Evolutionary conservation across 1,284 basidiomycete species (phyloP).

Genomic region (Cryptococcus sp.): DNA sequence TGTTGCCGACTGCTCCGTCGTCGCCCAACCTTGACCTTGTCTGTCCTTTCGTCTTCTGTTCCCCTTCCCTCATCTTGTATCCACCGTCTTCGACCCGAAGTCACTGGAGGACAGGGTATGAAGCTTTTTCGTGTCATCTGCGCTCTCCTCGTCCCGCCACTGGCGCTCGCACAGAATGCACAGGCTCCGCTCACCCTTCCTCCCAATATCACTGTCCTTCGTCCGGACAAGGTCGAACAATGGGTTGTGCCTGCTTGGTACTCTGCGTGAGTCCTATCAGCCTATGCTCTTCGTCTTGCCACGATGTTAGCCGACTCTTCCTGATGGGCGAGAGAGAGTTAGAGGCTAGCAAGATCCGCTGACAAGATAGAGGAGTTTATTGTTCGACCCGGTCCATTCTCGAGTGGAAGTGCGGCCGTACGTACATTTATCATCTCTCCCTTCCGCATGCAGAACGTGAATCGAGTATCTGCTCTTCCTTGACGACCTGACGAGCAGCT

Average conservation of each 20-base stretch:
- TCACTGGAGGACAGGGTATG: too few relatives aligned
- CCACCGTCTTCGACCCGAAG: too few relatives aligned
- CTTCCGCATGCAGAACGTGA: too few relatives aligned
- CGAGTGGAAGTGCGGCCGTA: conserved; percentile 4
- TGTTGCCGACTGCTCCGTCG: too few relatives aligned
- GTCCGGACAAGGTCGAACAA: conserved; percentile 1
- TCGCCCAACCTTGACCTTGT: too few relatives aligned
- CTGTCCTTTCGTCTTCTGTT: too few relatives aligned
- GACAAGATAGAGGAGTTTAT: neutral
- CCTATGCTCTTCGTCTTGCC: neutral
- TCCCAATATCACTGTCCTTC: neutral
- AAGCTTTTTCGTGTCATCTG: too few relatives aligned
- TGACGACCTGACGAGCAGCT: conserved; percentile 2
- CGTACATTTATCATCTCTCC: neutral
- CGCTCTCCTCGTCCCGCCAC: too few relatives aligned
- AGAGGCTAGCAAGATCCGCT: neutral
- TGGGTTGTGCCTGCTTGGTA: conserved; percentile 3
- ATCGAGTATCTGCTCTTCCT: too few relatives aligned
- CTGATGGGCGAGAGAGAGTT: too few relatives aligned
- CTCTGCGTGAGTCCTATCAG: neutral
- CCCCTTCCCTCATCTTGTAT: too few relatives aligned
- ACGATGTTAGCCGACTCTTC: neutral
- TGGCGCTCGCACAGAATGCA: too few relatives aligned
- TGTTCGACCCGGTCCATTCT: neutral
- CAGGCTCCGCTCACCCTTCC: neutral